Evolutionary conservation across 495 filamentous ascomycete genomes (phyloP).

Genomic region (Pseudomonodictys pantanalensis): DNA sequence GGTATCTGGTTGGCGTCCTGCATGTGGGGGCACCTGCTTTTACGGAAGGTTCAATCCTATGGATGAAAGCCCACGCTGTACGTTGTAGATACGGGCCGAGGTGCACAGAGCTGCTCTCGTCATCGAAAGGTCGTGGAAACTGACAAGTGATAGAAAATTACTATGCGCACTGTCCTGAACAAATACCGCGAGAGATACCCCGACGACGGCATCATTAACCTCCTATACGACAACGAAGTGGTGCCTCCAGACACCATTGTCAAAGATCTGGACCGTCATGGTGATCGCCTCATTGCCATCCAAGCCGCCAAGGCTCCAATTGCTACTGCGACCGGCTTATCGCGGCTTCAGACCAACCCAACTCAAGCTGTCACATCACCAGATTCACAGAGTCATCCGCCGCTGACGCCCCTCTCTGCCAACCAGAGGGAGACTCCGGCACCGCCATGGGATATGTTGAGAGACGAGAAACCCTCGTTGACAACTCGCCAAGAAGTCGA

Average conservation of each 20-base stretch:
- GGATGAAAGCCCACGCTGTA: conserved; percentile 41
- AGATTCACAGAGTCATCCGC: not conserved
- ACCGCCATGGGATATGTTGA: not conserved
- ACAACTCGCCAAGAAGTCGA: too few relatives aligned
- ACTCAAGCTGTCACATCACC: not conserved
- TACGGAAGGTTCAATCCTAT: too few relatives aligned
- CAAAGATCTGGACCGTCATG: conserved; percentile 29
- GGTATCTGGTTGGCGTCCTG: conserved; percentile 32
- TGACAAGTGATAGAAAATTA: conserved; percentile 46
- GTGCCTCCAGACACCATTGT: conserved; percentile 12
- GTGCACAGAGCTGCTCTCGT: too few relatives aligned
- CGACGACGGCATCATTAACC: conserved; percentile 15
- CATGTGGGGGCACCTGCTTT: too few relatives aligned
- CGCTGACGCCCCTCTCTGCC: not conserved
- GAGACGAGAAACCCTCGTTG: not conserved
- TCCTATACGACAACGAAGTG: conserved; percentile 5
- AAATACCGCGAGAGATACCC: conserved; percentile 31
- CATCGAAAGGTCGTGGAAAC: too few relatives aligned
- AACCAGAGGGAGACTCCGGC: not conserved
- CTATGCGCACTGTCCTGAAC: conserved; percentile 30
- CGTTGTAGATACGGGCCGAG: conserved; percentile 9
- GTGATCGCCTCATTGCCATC: conserved; percentile 39
- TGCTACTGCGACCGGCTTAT: conserved; percentile 1
- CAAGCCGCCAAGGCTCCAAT: conserved; percentile 28
- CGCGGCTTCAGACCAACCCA: not conserved